Evolutionary conservation across 129 eudicot species (phyloP).

Genomic region (Gnaphalium uliginosum): DNA sequence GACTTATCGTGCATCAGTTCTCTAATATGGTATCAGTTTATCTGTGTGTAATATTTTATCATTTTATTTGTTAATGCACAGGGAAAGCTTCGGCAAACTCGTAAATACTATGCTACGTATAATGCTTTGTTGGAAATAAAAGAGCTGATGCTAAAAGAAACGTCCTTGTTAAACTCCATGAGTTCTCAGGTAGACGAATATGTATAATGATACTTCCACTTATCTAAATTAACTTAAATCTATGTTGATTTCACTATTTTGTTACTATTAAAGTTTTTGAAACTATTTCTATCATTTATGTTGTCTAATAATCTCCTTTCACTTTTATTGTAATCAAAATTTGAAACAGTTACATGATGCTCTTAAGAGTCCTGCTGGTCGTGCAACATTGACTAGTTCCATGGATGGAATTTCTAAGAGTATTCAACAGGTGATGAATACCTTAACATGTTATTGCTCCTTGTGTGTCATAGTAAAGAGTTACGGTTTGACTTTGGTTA

Average conservation of each 20-base stretch:
- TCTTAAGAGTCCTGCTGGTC: constrained; percentile 56
- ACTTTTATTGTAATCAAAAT: constrained; percentile 5
- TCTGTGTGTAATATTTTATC: neutral
- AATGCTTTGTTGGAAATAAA: constrained; percentile 79
- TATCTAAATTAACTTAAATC: neutral
- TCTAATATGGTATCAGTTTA: neutral
- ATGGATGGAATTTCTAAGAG: constrained; percentile 16
- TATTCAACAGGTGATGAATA: constrained; percentile 3
- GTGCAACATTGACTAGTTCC: constrained; percentile 34
- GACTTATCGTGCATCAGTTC: neutral
- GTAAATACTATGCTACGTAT: constrained; percentile 67
- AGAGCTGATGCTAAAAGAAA: constrained; percentile 83
- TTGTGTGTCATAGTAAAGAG: neutral
- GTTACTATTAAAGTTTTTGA: neutral
- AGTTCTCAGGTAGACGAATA: constrained; percentile 57
- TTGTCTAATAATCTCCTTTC: neutral
- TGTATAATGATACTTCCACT: neutral
- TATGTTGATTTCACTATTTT: constrained; percentile 7
- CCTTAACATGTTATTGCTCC: constrained; percentile 4
- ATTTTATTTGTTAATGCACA: constrained; percentile 26
- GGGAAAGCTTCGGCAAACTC: constrained; percentile 73
- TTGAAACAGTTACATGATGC: constrained; percentile 65
- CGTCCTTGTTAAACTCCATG: constrained; percentile 74
- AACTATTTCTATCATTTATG: neutral
- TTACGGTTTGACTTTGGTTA: neutral